Base-by-base conservation (phyloP, 495 filamentous ascomycete genomes). In the Parathielavia hyrcaniae region DNA sequence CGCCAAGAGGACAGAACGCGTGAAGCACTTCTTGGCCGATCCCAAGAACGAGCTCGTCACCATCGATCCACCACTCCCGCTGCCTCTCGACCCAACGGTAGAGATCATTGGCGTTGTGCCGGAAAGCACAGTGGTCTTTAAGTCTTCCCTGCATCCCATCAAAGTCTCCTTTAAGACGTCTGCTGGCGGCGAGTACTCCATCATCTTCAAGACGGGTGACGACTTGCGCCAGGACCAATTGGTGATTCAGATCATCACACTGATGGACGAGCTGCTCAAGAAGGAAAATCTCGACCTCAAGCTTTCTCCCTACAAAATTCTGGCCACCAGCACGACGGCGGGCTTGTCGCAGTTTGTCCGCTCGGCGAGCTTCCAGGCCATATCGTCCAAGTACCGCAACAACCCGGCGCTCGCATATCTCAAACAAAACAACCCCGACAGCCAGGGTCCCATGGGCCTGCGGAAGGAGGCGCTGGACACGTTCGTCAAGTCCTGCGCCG, bases 271-370 rank as follows among this genome's bases (percentile, higher is more conserved):
- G 30, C 85, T 99, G 16, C 82, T 99, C 13, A 88, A 86, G 48
- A 97, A 97, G 64, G 93, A 97, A 67, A 99, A 99, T 64, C 83
- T 99, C 4, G 93, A 99, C 70, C 81, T 99, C 22, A 96, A 95
- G 68, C 78, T 99, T 1, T 88, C 91, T 0, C 93, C 93, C 6
- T 99, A 97, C 75, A 89, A 91, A 55, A 96, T 97, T 60, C 84
- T 99, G 11, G 95, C 93, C 7, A 97, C 95, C 6, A 87, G 86
- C 60, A 84, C 91, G 8, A 89, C 81, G 2, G 93, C 91, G 10
- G 93, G 93, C 36, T 87, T 92, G 13, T 87, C 90, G 36, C 95
- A 97, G 68, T 97, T 97, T 69, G 82, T 99, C 23, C 86, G 87
- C 17, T 96, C 90, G 5, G 85, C 85, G 63, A 88, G 83, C 50